Base-by-base conservation (phyloP, 257 asterid genomes). In the Scutellaria barbata region DNA sequence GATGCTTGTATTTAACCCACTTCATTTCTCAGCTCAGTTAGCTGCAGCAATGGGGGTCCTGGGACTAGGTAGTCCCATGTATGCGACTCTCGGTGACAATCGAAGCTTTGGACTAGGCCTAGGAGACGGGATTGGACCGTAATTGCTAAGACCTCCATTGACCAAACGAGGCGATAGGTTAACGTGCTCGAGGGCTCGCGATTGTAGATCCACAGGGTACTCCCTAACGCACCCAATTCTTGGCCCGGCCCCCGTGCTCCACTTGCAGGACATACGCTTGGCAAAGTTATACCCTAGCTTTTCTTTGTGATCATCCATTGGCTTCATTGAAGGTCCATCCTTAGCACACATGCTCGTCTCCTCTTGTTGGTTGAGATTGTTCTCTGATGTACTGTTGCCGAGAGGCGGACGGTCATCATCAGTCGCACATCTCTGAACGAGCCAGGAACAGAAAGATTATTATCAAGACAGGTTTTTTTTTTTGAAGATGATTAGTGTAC, bases 61-160 rank as follows among this genome's bases (percentile, higher is more conserved):
- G 9, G 98, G 98, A 71, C 98, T 93, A 0, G 97, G 96, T 39
- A 93, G 54, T 79, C 96, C 97, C 90, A 93, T 90, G 68, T 85
- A 84, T 13, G 98, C 74, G 55, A 93, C 86, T 81, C 96, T 81
- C 1, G 98, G 98, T 10, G 98, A 93, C 10, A 93, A 79, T 5
- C 81, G 94, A 70, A 87, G 39, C 79, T 83, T 90, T 0, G 97
- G 97, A 69, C 98, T 94, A 0, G 99, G 99, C 11, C 99, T 79
- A 22, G 99, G 99, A 0, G 99, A 94, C 47, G 99, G 99, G 79
- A 94, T 88, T 5, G 97, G 99, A 6, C 96, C 97, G 4, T 73
- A 86, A 67, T 68, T 84, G 75, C 55, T 69, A 60, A 77, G 40
- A n/a, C 85, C 74, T 47, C 82, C 88, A 6, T 55, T 55, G 7